These are phyloP conservation scores for Phaffomyces thermotolerans DNA, from an alignment of 805 yeast genomes.

Conservation along the genomic window DNA sequence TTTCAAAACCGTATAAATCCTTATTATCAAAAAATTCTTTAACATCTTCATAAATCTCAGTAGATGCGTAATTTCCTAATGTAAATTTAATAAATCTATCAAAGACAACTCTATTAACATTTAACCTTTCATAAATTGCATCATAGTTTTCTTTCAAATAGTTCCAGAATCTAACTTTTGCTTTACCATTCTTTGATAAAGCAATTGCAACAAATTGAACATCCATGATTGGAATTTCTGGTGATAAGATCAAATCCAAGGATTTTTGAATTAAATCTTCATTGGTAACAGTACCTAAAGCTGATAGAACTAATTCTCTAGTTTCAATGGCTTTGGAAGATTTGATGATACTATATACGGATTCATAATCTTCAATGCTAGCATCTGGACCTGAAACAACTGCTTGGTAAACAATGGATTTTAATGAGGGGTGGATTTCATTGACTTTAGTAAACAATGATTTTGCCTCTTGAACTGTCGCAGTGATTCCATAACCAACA, in stretches of 20 bases:
- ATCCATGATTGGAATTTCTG: conserved; percentile 61
- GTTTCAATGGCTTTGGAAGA: conserved; percentile 57
- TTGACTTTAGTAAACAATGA: conserved; percentile 49
- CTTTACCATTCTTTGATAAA: conserved; percentile 50
- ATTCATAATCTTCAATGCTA: conserved; percentile 52
- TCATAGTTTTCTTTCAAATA: conserved; percentile 74
- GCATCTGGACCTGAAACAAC: conserved; percentile 57
- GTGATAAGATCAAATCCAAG: conserved; percentile 44
- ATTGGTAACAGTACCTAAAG: conserved; percentile 56
- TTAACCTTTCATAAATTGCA: conserved; percentile 52
- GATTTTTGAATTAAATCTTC: conserved; percentile 46
- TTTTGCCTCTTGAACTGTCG: conserved; percentile 37
- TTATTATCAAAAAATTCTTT: conserved; percentile 41
- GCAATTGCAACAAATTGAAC: conserved; percentile 69
- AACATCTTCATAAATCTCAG: conserved; percentile 42
- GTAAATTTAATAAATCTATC: conserved; percentile 63
- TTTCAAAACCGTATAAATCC: conserved; percentile 55
- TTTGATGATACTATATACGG: conserved; percentile 48
- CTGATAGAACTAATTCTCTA: conserved; percentile 55
- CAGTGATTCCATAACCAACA: conserved; percentile 41
- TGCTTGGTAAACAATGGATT: conserved; percentile 59
- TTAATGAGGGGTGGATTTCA: conserved; percentile 60
- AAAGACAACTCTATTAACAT: conserved; percentile 72
- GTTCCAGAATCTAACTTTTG: conserved; percentile 59
- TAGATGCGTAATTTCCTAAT: conserved; percentile 51